Conservation (phyloP, 1,284 basidiomycete species). For the Cryptococcus sp. region DNA sequence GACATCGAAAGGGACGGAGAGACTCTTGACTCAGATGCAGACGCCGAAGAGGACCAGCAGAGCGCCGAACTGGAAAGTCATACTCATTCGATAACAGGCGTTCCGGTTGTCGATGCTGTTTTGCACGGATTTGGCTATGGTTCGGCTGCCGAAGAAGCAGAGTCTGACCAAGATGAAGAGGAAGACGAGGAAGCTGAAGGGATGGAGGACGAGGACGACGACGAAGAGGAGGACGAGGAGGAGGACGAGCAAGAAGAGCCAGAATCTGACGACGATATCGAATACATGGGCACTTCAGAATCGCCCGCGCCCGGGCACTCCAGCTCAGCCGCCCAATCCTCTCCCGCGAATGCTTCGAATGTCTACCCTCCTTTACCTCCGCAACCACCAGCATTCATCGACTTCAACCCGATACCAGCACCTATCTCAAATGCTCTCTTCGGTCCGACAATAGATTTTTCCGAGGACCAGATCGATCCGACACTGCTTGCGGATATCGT, state of each 20-base stretch:
- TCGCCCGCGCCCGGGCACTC: slow-evolving; percentile 7
- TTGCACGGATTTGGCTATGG: too few relatives aligned
- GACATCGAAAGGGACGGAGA: slow-evolving; percentile 7
- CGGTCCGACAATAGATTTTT: background rate
- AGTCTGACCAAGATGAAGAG: slow-evolving; percentile 11
- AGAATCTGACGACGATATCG: slow-evolving; percentile 12
- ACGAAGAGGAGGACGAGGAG: slow-evolving; percentile 13
- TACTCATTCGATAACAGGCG: too few relatives aligned
- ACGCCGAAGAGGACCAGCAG: too few relatives aligned
- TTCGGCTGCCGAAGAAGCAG: too few relatives aligned
- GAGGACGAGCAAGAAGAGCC: slow-evolving; percentile 10
- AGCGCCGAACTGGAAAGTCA: too few relatives aligned
- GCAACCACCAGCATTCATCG: background rate
- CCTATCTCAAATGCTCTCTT: background rate
- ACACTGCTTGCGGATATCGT: slow-evolving; percentile 14
- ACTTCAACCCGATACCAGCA: background rate
- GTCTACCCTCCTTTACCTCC: slow-evolving; percentile 11
- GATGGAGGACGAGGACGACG: slow-evolving; percentile 13
- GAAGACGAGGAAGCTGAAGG: slow-evolving; percentile 14
- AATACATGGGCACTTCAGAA: slow-evolving; percentile 14
- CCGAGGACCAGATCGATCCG: slow-evolving; percentile 13
- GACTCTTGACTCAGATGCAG: too few relatives aligned
- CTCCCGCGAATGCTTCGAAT: slow-evolving; percentile 1
- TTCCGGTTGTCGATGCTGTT: too few relatives aligned
- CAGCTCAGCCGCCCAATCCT: background rate